phyloP scores from a whole-genome alignment of 2,329 filamentous ascomycete genomes.

The Ceratocystis cubensis region DNA sequence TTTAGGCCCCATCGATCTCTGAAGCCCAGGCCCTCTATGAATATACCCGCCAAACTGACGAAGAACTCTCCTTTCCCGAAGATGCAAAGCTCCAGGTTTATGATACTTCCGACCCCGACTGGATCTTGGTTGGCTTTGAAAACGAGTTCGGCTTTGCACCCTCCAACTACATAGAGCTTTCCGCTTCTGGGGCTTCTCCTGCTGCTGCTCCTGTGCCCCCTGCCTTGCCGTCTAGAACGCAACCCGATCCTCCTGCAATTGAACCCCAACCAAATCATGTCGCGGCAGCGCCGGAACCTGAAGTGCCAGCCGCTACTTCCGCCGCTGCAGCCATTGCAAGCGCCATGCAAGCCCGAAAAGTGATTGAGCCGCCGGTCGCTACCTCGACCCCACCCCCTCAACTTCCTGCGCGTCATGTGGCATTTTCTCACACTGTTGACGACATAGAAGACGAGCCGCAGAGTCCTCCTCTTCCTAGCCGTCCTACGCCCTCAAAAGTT shows the following conservation, averaged over 20 bases:
- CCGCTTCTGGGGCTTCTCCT: slow-evolving; percentile 32
- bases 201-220: slow-evolving; percentile 28
- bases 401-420: slow-evolving; percentile 23
- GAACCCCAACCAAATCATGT: slow-evolving; percentile 24
- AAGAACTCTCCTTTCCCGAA: slow-evolving; percentile 91
- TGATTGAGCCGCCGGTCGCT: slow-evolving; percentile 14
- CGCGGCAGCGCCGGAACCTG: neutral
- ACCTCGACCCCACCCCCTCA: slow-evolving; percentile 25
- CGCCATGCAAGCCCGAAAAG: slow-evolving; percentile 39
- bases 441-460: slow-evolving; percentile 24
- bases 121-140: slow-evolving; percentile 80
- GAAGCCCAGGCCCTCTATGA: slow-evolving; percentile 90
- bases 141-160: slow-evolving; percentile 89
- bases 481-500: slow-evolving; percentile 17
- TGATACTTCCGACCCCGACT: slow-evolving; percentile 85
- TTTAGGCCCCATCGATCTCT: slow-evolving; percentile 42
- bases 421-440: slow-evolving; percentile 3
- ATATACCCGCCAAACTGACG: slow-evolving; percentile 92
- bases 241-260: slow-evolving; percentile 29
- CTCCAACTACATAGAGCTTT: slow-evolving; percentile 83
- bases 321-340: slow-evolving; percentile 44
- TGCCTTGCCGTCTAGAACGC: slow-evolving; percentile 34
- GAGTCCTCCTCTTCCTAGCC: slow-evolving; percentile 31
- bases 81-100: slow-evolving; percentile 73
- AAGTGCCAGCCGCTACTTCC: slow-evolving; percentile 28